These are phyloP conservation scores for Diaporthe ampelina DNA, from an alignment of 2,329 filamentous ascomycete genomes.

Conservation along the genomic window DNA sequence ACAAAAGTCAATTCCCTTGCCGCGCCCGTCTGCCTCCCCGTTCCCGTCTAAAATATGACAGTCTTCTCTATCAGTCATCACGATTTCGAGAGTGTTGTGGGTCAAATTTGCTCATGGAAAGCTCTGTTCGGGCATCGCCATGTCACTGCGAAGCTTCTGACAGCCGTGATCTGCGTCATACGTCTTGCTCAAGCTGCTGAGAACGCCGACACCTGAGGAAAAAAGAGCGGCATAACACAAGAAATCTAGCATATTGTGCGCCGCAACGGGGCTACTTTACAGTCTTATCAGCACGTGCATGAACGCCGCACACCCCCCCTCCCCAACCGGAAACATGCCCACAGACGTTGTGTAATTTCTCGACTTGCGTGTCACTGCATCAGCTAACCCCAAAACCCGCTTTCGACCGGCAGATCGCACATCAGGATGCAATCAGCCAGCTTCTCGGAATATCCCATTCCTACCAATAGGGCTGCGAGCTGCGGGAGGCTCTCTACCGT, in stretches of 20 bases:
- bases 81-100: neutral
- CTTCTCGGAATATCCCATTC: neutral
- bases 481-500: neutral
- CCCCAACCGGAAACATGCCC: neutral
- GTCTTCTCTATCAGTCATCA: neutral
- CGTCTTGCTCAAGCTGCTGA: neutral
- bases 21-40: neutral
- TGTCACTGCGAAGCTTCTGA: neutral
- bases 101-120: neutral
- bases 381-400: neutral
- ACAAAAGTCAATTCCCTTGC: constrained; percentile 17
- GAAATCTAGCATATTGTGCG: neutral
- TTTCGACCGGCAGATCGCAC: neutral
- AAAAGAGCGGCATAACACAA: too few relatives aligned
- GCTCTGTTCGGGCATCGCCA: neutral
- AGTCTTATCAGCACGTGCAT: neutral
- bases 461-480: neutral
- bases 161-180: too few relatives aligned
- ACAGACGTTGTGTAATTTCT: constrained; percentile 30
- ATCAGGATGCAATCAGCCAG: neutral
- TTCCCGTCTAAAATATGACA: neutral
- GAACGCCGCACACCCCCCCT: too few relatives aligned
- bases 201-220: neutral
- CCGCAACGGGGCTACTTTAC: neutral
- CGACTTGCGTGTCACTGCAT: neutral